Evolutionary conservation across 2,329 filamentous ascomycete genomes (phyloP).

Genomic region (Pseudophaeomoniella oleicola): DNA sequence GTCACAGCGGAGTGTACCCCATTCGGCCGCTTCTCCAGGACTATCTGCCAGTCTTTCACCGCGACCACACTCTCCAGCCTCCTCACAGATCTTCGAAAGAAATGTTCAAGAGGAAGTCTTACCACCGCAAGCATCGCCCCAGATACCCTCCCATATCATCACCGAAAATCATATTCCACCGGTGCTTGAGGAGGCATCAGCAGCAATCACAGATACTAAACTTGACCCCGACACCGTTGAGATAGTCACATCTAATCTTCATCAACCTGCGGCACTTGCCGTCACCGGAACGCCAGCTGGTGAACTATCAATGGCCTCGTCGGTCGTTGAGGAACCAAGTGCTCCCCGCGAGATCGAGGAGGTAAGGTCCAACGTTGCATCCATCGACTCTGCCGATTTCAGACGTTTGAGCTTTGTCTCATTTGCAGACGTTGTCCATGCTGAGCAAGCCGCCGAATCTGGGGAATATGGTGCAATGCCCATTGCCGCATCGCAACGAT

Average conservation of each 20-base stretch:
- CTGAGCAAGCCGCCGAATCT: slow-evolving; percentile 35
- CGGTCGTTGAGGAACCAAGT: slow-evolving; percentile 38
- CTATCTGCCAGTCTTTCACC: slow-evolving; percentile 58
- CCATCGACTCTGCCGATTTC: slow-evolving; percentile 62
- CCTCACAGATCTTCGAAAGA: slow-evolving; percentile 74
- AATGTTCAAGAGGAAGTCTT: slow-evolving; percentile 71
- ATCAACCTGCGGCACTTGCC: slow-evolving; percentile 61
- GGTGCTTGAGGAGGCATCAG: slow-evolving; percentile 77
- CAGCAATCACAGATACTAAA: slow-evolving; percentile 76
- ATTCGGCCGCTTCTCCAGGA: slow-evolving; percentile 47
- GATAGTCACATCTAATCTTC: slow-evolving; percentile 74
- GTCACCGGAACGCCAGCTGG: slow-evolving; percentile 38
- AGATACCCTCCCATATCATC: slow-evolving; percentile 85
- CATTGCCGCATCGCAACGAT: slow-evolving; percentile 38
- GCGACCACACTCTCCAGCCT: slow-evolving; percentile 62
- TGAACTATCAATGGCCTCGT: slow-evolving; percentile 20
- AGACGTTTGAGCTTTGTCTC: slow-evolving; percentile 87
- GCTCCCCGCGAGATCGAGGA: slow-evolving; percentile 44
- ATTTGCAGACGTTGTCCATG: slow-evolving; percentile 87
- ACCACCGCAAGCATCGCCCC: slow-evolving; percentile 57
- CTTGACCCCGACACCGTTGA: slow-evolving; percentile 82
- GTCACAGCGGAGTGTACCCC: slow-evolving; percentile 20
- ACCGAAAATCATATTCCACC: slow-evolving; percentile 90
- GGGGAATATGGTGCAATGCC: slow-evolving; percentile 17
- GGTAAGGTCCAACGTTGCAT: slow-evolving; percentile 59